Conservation (phyloP, 257 asterid genomes). For the Gardenia jasminoides region DNA sequence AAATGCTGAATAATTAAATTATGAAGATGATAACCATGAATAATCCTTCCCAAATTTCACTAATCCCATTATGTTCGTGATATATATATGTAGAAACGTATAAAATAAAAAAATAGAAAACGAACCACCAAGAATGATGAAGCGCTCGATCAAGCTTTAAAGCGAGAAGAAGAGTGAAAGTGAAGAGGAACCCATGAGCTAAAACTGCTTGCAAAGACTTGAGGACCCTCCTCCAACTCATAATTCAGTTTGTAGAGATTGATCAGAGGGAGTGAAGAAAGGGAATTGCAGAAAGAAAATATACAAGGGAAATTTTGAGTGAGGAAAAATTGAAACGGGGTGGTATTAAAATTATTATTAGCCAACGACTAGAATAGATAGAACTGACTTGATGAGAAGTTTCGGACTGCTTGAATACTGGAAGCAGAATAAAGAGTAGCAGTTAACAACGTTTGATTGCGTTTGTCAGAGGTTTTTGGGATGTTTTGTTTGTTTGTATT, state of each 20-base stretch:
- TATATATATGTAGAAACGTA: not conserved
- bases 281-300: not conserved
- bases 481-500: no score
- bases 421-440: not conserved
- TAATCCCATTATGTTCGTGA: not conserved
- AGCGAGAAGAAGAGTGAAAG: slow-evolving; percentile 66
- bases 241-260: slow-evolving; percentile 22
- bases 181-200: slow-evolving; percentile 82
- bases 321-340: not conserved
- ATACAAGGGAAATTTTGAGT: not conserved
- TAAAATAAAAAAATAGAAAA: slow-evolving; percentile 10
- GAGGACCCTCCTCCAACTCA: slow-evolving; percentile 71
- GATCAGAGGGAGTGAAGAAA: not conserved
- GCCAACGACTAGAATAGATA: not conserved
- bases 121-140: slow-evolving; percentile 80
- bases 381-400: not conserved
- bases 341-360: not conserved
- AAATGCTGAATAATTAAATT: not conserved
- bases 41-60: not conserved
- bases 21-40: not conserved
- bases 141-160: slow-evolving; percentile 69
- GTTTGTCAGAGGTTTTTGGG: not conserved
- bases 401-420: not conserved
- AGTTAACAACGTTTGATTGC: not conserved
- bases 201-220: slow-evolving; percentile 73